A percentile compares a stretch with the other conserved stretches of the same genome.
Evolutionary conservation across 2,329 filamentous ascomycete species (phyloP).

Genomic region (Penicillium sclerotigenum): DNA sequence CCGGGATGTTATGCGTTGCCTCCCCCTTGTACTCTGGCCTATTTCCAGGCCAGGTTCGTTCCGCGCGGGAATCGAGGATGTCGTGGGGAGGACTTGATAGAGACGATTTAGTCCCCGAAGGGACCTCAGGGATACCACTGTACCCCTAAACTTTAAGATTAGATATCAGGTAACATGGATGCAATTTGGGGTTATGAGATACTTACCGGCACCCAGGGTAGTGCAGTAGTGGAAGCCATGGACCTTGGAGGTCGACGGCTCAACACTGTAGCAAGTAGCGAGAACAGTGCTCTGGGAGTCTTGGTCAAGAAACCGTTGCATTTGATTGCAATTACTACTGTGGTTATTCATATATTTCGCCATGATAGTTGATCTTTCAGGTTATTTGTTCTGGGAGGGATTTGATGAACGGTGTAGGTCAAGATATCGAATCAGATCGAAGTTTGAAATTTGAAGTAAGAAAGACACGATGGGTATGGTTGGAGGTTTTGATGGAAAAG

Average conservation of each 20-base stretch:
- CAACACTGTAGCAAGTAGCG: constrained; percentile 87
- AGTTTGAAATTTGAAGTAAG: not conserved
- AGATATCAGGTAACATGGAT: not conserved
- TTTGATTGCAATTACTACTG: constrained; percentile 63
- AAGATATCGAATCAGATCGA: constrained; percentile 1
- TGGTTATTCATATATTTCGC: constrained; percentile 61
- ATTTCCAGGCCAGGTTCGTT: constrained; percentile 48
- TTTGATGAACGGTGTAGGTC: constrained; percentile 4
- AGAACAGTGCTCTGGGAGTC: constrained; percentile 66
- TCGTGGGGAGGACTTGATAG: constrained; percentile 86
- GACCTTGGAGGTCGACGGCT: constrained; percentile 64
- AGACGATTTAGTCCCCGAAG: constrained; percentile 79
- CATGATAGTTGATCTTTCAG: constrained; percentile 26
- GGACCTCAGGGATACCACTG: constrained; percentile 96
- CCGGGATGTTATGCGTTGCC: constrained; percentile 94
- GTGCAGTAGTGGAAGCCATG: constrained; percentile 93
- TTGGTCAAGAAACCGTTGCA: constrained; percentile 58
- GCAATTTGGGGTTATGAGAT: not conserved
- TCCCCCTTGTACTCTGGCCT: constrained; percentile 63
- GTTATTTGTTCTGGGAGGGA: not conserved
- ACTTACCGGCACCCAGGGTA: constrained; percentile 76
- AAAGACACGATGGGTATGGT: constrained; percentile 8
- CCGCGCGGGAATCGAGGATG: constrained; percentile 62
- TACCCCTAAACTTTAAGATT: constrained; percentile 55
- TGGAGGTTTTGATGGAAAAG: not conserved